A percentile compares a stretch with the other conserved stretches of the same genome.
Evolutionary conservation across 2,329 filamentous ascomycete species (phyloP).

Genomic region (Colletotrichum phormii): DNA sequence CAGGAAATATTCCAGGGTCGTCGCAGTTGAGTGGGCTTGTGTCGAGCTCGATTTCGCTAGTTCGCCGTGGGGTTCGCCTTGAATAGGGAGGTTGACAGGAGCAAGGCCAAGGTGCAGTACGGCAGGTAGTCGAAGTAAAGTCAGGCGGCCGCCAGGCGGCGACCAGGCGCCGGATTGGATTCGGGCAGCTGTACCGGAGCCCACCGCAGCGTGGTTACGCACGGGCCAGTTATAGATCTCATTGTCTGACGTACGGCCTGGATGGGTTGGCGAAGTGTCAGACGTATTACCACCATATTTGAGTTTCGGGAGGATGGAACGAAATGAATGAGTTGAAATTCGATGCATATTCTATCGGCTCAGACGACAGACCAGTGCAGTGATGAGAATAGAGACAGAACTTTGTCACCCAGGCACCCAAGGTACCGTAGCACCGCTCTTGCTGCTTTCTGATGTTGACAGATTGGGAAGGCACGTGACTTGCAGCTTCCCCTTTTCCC

Average conservation of each 20-base stretch:
- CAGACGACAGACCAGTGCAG: background rate
- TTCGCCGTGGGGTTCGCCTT: slow-evolving; percentile 28
- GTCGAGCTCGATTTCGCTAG: slow-evolving; percentile 26
- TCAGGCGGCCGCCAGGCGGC: slow-evolving; percentile 10
- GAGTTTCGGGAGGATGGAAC: slow-evolving; percentile 20
- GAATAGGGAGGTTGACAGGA: slow-evolving; percentile 19
- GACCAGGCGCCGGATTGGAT: slow-evolving; percentile 6
- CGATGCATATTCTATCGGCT: background rate
- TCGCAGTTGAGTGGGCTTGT: slow-evolving; percentile 15
- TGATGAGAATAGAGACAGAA: background rate
- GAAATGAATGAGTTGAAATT: background rate
- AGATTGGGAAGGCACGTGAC: slow-evolving; percentile 31
- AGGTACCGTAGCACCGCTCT: background rate
- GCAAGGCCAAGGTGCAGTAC: slow-evolving; percentile 16
- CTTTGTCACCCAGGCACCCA: no score
- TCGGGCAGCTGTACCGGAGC: slow-evolving; percentile 26
- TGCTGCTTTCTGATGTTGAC: background rate
- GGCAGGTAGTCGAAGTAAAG: slow-evolving; percentile 25
- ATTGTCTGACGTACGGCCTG: slow-evolving; percentile 20
- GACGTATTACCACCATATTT: slow-evolving; percentile 26
- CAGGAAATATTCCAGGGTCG: slow-evolving; percentile 1
- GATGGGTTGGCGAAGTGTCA: slow-evolving; percentile 20
- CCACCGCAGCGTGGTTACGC: slow-evolving; percentile 4
- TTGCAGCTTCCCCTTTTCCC: slow-evolving; percentile 26
- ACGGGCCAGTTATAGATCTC: slow-evolving; percentile 13